Evolutionary conservation across 208 protist genomes (phyloP).

Genomic region (Herpetomonas tarakana): DNA sequence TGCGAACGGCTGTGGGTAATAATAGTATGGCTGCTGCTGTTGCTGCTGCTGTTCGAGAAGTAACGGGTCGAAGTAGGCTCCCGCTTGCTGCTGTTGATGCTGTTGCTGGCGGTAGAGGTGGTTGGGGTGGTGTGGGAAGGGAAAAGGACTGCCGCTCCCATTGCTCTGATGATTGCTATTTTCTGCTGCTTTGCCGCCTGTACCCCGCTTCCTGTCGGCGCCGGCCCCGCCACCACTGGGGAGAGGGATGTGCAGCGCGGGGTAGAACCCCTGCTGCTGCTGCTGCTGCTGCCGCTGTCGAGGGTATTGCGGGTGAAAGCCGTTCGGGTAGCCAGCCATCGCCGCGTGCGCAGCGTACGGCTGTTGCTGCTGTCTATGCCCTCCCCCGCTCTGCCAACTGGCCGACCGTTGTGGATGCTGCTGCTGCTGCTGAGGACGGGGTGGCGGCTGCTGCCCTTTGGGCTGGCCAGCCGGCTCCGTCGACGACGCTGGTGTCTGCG

Average conservation of each 20-base stretch:
- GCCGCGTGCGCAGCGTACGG: neutral
- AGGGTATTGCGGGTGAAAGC: neutral
- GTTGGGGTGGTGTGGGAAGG: neutral
- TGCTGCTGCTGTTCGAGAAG: conserved; percentile 7
- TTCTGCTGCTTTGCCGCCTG: too few relatives aligned
- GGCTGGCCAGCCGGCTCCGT: neutral
- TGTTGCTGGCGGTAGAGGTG: neutral
- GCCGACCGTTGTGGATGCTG: too few relatives aligned
- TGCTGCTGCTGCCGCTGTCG: neutral
- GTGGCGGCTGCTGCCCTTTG: neutral
- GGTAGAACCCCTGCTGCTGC: too few relatives aligned
- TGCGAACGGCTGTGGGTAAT: neutral
- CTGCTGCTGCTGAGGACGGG: neutral
- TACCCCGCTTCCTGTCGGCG: too few relatives aligned
- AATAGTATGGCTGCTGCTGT: conserved; percentile 5
- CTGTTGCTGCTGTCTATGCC: neutral
- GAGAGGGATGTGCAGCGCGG: too few relatives aligned
- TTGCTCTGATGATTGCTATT: neutral
- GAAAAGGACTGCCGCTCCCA: neutral
- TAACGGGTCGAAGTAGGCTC: neutral
- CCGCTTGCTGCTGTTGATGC: conserved; percentile 4
- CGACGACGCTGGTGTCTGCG: too few relatives aligned
- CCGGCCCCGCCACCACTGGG: too few relatives aligned
- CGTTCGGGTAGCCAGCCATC: neutral
- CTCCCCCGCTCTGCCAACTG: too few relatives aligned